A percentile compares a stretch with the other conserved stretches of the same genome.
Conservation (phyloP, 306 rosid species). For the Trifolium dubium region DNA sequence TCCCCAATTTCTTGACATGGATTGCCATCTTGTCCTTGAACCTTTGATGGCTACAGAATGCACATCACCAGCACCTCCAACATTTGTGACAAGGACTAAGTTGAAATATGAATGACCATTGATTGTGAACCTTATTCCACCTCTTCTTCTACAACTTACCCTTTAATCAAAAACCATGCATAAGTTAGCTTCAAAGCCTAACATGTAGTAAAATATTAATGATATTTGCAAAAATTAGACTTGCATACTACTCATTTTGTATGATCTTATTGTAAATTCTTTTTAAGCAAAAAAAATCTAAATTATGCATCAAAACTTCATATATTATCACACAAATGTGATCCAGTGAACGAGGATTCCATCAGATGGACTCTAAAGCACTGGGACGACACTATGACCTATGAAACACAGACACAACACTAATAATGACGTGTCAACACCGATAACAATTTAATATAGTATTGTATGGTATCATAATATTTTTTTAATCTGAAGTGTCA, state of each 20-base stretch:
- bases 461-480: neutral
- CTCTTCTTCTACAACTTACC: constrained; percentile 73
- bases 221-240: constrained; percentile 3
- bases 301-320: too few relatives aligned
- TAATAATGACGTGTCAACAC: neutral
- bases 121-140: constrained; percentile 76
- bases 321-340: too few relatives aligned
- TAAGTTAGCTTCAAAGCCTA: constrained; percentile 15
- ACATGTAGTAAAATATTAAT: constrained; percentile 3
- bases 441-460: neutral
- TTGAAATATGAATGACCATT: constrained; percentile 89
- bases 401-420: too few relatives aligned
- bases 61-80: constrained; percentile 89
- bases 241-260: too few relatives aligned
- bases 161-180: constrained; percentile 44
- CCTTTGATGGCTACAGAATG: constrained; percentile 74
- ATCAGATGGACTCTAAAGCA: too few relatives aligned
- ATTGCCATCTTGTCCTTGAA: constrained; percentile 71
- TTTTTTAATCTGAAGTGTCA: neutral
- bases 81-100: constrained; percentile 75
- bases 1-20: constrained; percentile 88
- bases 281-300: too few relatives aligned
- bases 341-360: too few relatives aligned
- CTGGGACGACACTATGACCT: too few relatives aligned
- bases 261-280: too few relatives aligned